Conservation (phyloP, 768 basidiomycete genomes). For the Kwoniella sp. region DNA sequence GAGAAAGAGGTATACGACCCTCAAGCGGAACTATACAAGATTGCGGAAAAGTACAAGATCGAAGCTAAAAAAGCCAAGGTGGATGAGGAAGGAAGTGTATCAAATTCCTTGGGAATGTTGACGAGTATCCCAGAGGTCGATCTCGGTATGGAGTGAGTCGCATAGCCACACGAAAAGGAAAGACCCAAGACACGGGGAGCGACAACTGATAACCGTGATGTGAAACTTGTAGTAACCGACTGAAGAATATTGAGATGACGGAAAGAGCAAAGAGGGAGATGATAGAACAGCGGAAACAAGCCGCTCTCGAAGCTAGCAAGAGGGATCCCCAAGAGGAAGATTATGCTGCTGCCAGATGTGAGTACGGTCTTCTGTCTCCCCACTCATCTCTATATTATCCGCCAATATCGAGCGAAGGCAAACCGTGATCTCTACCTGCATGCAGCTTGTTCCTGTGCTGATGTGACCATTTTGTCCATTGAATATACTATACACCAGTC, state of each 20-base stretch:
- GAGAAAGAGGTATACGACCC: conserved; percentile 62
- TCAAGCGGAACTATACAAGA: conserved; percentile 73
- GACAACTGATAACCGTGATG: too few relatives aligned
- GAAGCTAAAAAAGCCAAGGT: conserved; percentile 55
- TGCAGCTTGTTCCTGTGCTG: too few relatives aligned
- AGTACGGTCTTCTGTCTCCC: conserved; percentile 49
- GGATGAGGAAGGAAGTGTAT: conserved; percentile 86
- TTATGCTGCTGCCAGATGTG: conserved; percentile 83
- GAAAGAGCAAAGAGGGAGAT: conserved; percentile 91
- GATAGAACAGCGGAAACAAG: conserved; percentile 65
- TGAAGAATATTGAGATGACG: conserved; percentile 96
- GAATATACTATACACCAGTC: conserved; percentile 60
- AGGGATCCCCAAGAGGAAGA: conserved; percentile 66
- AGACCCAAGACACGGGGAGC: too few relatives aligned
- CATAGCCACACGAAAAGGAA: too few relatives aligned
- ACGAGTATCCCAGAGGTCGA: conserved; percentile 98
- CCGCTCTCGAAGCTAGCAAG: conserved; percentile 39
- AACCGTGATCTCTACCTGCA: too few relatives aligned
- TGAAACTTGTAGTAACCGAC: conserved; percentile 64
- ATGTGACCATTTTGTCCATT: not conserved
- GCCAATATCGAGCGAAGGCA: not conserved
- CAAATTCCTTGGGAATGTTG: conserved; percentile 90
- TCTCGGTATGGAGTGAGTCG: conserved; percentile 97
- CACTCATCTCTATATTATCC: not conserved
- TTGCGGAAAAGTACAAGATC: conserved; percentile 62